Evolutionary conservation across 495 filamentous ascomycete genomes (phyloP), one percentile per base, ranked within the genome.

Genomic region (Neurospora tetrasperma): DNA sequence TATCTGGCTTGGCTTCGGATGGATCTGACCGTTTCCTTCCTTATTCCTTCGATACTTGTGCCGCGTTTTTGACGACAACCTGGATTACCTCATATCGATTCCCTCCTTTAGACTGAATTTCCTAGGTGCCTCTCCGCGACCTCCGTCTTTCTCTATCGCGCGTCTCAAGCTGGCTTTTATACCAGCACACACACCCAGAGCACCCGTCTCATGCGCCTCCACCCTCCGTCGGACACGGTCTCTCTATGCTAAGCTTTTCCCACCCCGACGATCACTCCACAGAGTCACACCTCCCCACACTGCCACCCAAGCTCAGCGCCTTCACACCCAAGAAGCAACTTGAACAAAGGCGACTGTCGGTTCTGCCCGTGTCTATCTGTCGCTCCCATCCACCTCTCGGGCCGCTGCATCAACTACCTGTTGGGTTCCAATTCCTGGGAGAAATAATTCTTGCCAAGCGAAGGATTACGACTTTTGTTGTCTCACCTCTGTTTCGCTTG

Each of bases 221-320:
- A 66, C 54, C 54, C 54, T 66, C 54, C 27, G 14, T 66, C 27
- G 54, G 14, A 66, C 54, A 35, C 54, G 54, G 54, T 27, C 44
- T 35, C 69, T 72, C 43, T 46, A 74, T 78, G 76, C 72, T 74
- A 76, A 73, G 72, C 72, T 74, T 71, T 66, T 72, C 66, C 41
- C 48, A 46, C 70, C 74, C 73, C 71, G 77, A 72, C 77, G 40
- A 71, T 71, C 73, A 42, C 69, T 73, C 75, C 72, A 72, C 73
- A 42, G 46, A 66, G 31, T 70, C 59, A 27, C 31, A 48, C 23
- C 54, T 66, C 54, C 54, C 54, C 54, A 66, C 54, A 66, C 54
- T 66, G 54, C 23, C 27, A 31, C 54, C 54, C 27, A 35, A 66
- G 6, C 54, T 31, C 23, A 62, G 54, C 54, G 48, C 14, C 23